These are phyloP conservation scores for Excoecaria cochinchinensis DNA, from an alignment of 345 rosid species.

Conservation along the genomic window DNA sequence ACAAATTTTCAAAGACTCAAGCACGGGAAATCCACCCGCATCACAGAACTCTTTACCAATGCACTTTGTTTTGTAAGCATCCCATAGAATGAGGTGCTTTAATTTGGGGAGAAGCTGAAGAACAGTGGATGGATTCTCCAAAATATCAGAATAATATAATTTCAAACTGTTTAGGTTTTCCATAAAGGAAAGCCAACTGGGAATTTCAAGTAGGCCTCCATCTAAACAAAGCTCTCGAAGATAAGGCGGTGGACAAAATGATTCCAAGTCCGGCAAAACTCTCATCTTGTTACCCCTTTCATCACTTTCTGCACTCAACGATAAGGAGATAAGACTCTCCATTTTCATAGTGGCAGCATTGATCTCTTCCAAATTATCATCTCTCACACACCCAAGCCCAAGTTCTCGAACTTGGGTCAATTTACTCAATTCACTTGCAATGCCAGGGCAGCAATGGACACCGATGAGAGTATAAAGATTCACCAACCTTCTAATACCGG, in stretches of 20 bases:
- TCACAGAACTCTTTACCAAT: neutral
- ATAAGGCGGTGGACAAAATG: slow-evolving; percentile 1
- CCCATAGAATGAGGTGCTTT: too few species aligned
- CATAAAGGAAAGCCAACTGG: neutral
- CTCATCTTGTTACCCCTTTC: too few species aligned
- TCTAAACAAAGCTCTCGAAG: too few species aligned
- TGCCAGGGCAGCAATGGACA: slow-evolving; percentile 8
- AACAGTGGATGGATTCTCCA: neutral
- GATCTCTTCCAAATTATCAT: slow-evolving; percentile 9
- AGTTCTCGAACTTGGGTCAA: neutral
- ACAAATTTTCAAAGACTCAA: neutral
- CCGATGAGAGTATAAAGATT: slow-evolving; percentile 13
- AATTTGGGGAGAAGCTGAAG: neutral
- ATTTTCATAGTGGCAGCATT: slow-evolving; percentile 3
- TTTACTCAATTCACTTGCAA: neutral
- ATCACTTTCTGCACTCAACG: neutral
- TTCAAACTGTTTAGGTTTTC: neutral
- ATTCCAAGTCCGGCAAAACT: neutral
- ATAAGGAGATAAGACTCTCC: slow-evolving; percentile 2
- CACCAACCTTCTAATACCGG: neutral
- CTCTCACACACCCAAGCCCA: slow-evolving; percentile 1
- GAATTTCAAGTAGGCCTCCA: neutral
- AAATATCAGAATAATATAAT: neutral
- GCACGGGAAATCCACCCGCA: slow-evolving; percentile 8
- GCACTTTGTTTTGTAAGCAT: too few species aligned